Evolutionary conservation across 108 stramenopile species (phyloP).

Genomic region (Conticribra weissflogii): DNA sequence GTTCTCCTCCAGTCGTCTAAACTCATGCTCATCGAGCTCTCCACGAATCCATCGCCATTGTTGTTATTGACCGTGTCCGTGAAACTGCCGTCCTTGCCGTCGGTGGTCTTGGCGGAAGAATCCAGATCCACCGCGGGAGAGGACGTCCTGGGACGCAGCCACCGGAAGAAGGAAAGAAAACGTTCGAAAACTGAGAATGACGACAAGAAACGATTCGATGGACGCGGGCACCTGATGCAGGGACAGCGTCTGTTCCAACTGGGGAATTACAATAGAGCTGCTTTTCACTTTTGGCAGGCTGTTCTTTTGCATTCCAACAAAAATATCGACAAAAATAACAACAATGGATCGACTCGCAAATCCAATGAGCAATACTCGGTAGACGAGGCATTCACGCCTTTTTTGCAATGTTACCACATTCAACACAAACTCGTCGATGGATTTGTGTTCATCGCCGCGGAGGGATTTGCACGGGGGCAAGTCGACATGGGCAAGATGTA

Average conservation of each 20-base stretch:
- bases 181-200: no score
- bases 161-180: no score
- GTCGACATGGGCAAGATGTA: conserved; percentile 70
- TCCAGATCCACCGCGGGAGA: no score
- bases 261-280: conserved; percentile 58
- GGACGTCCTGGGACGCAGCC: no score
- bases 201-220: no score
- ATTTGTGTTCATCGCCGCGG: conserved; percentile 67
- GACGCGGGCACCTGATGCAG: conserved; percentile 55
- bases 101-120: no score
- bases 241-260: conserved; percentile 52
- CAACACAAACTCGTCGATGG: conserved; percentile 66
- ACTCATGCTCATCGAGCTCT: no score
- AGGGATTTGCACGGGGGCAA: conserved; percentile 70
- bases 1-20: no score
- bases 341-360: neutral
- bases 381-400: conserved; percentile 68
- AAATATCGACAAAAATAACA: no score
- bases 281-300: conserved; percentile 68
- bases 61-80: no score
- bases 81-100: no score
- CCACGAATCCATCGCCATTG: no score
- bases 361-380: conserved; percentile 48
- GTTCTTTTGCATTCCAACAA: conserved; percentile 49
- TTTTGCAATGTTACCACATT: conserved; percentile 67